Base-by-base conservation (phyloP, 2,329 filamentous ascomycete species). In the Epichloe glyceriae region DNA sequence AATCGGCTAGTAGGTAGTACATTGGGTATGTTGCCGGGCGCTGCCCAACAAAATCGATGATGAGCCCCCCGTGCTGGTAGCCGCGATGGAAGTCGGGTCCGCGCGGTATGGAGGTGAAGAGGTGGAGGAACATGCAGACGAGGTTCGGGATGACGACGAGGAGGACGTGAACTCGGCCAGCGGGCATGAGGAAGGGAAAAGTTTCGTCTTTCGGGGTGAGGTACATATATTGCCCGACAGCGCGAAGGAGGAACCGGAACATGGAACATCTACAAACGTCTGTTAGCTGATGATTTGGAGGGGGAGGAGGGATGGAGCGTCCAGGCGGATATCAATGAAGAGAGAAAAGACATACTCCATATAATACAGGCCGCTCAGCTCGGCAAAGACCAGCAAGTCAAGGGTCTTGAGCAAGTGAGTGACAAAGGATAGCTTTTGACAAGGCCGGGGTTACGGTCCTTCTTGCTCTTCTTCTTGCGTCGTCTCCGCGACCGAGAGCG, bases 41-140 rank as follows among this genome's bases (percentile, higher is more conserved):
- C 62, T 86, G 82, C 14, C 82, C 82, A 56, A 86, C 72, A 56
- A 86, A 82, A 60, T 86, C 82, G 57, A 85, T 75, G 22, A 85
- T 71, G 47, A 85, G 69, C 35, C 82, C 82, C 22, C 82, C 82
- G 55, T 85, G 82, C 22, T 84, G 71, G 60, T 85, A 85, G 22
- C 81, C 82, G 49, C 79, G 71, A 53, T 79, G 73, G 38, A 76
- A 73, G 58, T 85, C 82, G 53, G 74, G 73, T n/a, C 78, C 80
- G 20, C 67, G 65, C 0, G 79, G 75, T 0, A 80, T 66, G 7
- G 75, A 64, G n/a, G 71, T 68, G 37, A 82, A 68, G 4, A 80
- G 59, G 60, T 85, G 82, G 41, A 79, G 64, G 3, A 83, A 64
- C 50, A 83, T 73, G 66, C 81, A 85, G 47, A 83, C 60, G 10